Base-by-base conservation (phyloP, 1,284 basidiomycete species). In the Ustilago tritici region DNA sequence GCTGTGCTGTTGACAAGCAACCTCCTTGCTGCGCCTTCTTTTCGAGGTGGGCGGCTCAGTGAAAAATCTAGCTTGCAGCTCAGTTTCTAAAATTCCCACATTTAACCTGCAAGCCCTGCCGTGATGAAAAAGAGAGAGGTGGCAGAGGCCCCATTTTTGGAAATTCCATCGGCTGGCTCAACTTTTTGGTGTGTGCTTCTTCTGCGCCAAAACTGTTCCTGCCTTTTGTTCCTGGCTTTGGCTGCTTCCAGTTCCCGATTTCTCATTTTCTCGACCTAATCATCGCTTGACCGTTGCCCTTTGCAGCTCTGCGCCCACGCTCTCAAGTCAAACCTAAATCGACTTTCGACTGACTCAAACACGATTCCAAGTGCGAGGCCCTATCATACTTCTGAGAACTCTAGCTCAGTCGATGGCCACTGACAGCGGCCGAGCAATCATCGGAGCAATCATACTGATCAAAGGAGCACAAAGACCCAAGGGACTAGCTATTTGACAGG, bases 371-470 rank as follows among this genome's bases (percentile, higher is more conserved):
- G 38, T 17, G 11, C 15, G 38, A 10, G 15, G 38, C 15, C 10
- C 0, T 10, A 40, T 17, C 38, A 40, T 11, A 40, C 10, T 40
- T 10, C 38, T 17, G 38, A 17, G 7, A 32, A 50, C 28, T 6
- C 1, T n/a, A 19, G n/a, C 43, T 50, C 49, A 32, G 28, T 50
- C 12, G 49, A 50, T 11, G 23, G 43, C 40, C 34, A 34, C 23
- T n/a, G 32, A 11, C 12, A 62, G 52, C 54, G 61, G 68, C 69
- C 69, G 63, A 70, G 63, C 41, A 19, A 54, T 31, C 58, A 57
- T 59, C 63, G 69, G 65, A 32, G 58, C 35, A 46, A n/a, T 40
- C n/a, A 23, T 54, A 19, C 32, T 46, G 56, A 23, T 34, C 23
- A 19, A 17, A 19, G 40, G 56, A 46, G 31, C 28, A 49, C 12